Evolutionary conservation across 2,329 filamentous ascomycete species (phyloP).

Genomic region (Colletotrichum navitas): DNA sequence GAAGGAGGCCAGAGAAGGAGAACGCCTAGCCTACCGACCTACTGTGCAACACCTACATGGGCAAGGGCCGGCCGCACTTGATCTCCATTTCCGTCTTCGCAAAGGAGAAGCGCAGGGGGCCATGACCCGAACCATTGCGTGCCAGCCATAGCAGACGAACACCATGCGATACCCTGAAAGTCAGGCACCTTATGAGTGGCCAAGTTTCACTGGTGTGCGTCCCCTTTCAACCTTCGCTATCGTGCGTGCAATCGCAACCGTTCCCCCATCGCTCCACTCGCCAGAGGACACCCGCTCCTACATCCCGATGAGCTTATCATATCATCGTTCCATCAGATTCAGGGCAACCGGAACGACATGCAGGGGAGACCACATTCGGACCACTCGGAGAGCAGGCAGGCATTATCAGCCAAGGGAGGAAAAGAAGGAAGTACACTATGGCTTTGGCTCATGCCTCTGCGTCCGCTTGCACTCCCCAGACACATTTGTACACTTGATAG

Average conservation of each 20-base stretch:
- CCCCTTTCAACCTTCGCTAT: conserved; percentile 3
- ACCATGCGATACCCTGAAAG: conserved; percentile 2
- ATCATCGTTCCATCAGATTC: conserved; percentile 1
- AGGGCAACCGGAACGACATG: background rate
- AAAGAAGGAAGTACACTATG: background rate
- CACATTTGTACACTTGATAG: conserved; percentile 3
- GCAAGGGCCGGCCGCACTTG: background rate
- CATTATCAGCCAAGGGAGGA: conserved; percentile 26
- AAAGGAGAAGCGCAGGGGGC: background rate
- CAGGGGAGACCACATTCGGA: conserved; percentile 3
- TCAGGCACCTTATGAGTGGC: conserved; percentile 1
- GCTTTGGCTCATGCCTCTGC: background rate
- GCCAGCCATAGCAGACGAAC: background rate
- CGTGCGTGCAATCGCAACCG: conserved; percentile 2
- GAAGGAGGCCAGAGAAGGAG: conserved; percentile 7
- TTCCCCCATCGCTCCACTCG: background rate
- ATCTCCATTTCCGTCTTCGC: background rate
- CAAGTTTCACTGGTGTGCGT: conserved; percentile 26
- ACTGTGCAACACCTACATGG: no score
- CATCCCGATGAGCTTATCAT: background rate
- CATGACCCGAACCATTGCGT: background rate
- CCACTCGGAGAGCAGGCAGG: conserved; percentile 7
- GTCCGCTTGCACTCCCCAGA: background rate
- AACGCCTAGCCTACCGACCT: conserved; percentile 21
- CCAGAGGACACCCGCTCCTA: background rate